Base-by-base conservation (phyloP, 441 rosid genomes). In the Populus hybrid region DNA sequence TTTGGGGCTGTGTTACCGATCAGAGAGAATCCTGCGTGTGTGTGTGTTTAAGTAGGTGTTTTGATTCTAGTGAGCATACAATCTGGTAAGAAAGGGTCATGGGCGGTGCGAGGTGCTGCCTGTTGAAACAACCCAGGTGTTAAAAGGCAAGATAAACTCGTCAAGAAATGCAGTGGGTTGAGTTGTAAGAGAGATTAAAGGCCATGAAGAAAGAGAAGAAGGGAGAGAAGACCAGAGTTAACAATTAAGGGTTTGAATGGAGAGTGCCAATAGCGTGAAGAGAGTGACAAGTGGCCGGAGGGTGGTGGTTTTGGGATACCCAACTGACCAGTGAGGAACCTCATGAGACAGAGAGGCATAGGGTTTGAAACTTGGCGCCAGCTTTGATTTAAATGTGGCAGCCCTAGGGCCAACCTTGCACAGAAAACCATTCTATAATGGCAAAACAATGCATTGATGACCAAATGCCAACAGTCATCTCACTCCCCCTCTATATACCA, bases 231-330 rank as follows among this genome's bases (percentile, higher is more conserved):
- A 21, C n/a, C 32, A 36, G 19, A 19, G 71, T 71, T 72, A 69
- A 21, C 75, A 73, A 72, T 38, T 53, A 53, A 28, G 85, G 64
- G 40, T 69, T 9, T 21, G 69, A 66, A 66, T 10, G 57, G 64
- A 32, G 74, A 71, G 50, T 14, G 69, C 79, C 73, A 77, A 72
- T 72, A 72, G 75, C 7, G 70, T 9, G 67, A 67, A 36, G 79
- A 32, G 50, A 80, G 81, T 73, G 94, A 84, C 94, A 89, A 76
- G 72, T 88, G 92, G 89, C 85, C 83, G 82, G 77, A 70, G 79
- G 72, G 65, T 64, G 80, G 77, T 77, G 86, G 86, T 83, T 79
- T 88, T 34, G 89, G 89, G 87, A 84, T 87, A 79, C 79, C 64
- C 85, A 87, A 80, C 86, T 73, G 85, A 82, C 89, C 91, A 84